Evolutionary conservation across 179 eudicot species (phyloP).

Genomic region (Carnegiea gigantea): DNA sequence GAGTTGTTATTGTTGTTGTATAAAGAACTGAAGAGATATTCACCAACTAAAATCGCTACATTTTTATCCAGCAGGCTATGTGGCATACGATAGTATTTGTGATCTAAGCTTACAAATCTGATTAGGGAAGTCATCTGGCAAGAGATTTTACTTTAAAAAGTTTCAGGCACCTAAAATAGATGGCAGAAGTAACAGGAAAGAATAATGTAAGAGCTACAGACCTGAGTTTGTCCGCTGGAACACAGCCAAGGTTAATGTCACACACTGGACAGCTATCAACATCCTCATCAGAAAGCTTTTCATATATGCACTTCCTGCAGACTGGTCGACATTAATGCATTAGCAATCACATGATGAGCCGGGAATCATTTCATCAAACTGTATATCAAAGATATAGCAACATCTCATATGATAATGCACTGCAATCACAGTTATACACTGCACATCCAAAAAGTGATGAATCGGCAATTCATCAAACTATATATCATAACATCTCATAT

Average conservation of each 20-base stretch:
- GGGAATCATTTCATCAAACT: background rate
- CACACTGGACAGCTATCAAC: slow-evolving; percentile 85
- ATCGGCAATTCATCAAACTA: background rate
- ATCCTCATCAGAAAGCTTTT: slow-evolving; percentile 81
- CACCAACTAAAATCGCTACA: background rate
- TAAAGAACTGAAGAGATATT: background rate
- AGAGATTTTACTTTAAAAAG: background rate
- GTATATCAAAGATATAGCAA: background rate
- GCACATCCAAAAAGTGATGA: background rate
- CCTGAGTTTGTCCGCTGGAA: slow-evolving; percentile 92
- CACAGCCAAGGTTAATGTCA: slow-evolving; percentile 72
- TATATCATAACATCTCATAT: background rate
- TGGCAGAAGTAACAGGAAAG: background rate
- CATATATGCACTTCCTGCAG: slow-evolving; percentile 90
- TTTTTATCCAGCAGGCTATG: background rate
- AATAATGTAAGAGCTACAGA: slow-evolving; percentile 22
- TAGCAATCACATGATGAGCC: background rate
- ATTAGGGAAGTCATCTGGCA: slow-evolving; percentile 12
- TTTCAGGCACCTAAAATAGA: background rate
- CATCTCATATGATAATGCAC: background rate
- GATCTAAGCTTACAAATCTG: background rate
- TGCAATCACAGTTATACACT: background rate
- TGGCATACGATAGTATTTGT: background rate
- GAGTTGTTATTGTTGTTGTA: no score
- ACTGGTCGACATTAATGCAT: slow-evolving; percentile 41